These are phyloP conservation scores for Ascochyta rabiei DNA, from an alignment of 2,329 filamentous ascomycete species.

Conservation along the genomic window DNA sequence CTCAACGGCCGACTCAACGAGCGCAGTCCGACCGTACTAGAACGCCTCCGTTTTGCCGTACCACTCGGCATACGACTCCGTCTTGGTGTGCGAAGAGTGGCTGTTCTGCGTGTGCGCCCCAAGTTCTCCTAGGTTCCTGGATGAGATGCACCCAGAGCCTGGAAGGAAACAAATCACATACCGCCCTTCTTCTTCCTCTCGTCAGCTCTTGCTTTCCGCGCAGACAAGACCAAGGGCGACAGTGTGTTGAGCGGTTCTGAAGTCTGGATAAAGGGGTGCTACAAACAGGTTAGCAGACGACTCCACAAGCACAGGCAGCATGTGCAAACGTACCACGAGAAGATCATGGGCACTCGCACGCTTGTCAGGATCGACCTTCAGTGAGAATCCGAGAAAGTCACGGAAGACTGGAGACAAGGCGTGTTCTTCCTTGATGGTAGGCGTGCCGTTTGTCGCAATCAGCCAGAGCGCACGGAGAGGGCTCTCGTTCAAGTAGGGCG, in stretches of 20 bases:
- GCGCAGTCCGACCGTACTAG: neutral
- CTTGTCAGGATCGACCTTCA: constrained; percentile 98
- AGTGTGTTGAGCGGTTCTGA: constrained; percentile 68
- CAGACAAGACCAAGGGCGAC: constrained; percentile 84
- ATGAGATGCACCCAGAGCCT: constrained; percentile 34
- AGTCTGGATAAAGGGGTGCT: constrained; percentile 58
- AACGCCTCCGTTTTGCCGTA: constrained; percentile 30
- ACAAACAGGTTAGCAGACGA: constrained; percentile 18
- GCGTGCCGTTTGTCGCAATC: constrained; percentile 96
- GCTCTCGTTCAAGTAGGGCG: constrained; percentile 94
- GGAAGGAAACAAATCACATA: constrained; percentile 39
- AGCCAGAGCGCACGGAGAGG: constrained; percentile 91
- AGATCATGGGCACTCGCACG: constrained; percentile 93
- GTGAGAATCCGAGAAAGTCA: constrained; percentile 89
- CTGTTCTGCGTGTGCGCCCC: constrained; percentile 25
- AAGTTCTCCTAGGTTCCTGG: constrained; percentile 31
- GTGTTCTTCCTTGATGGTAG: constrained; percentile 90
- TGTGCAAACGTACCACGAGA: constrained; percentile 71
- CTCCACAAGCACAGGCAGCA: neutral
- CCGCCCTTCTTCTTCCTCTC: constrained; percentile 64
- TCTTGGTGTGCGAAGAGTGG: constrained; percentile 25
- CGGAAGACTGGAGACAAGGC: constrained; percentile 80
- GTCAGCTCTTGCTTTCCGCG: constrained; percentile 81
- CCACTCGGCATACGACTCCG: constrained; percentile 38
- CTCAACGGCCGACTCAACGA: neutral